Evolutionary conservation across 768 basidiomycete species (phyloP).

Genomic region (Leucocoprinus sp.): DNA sequence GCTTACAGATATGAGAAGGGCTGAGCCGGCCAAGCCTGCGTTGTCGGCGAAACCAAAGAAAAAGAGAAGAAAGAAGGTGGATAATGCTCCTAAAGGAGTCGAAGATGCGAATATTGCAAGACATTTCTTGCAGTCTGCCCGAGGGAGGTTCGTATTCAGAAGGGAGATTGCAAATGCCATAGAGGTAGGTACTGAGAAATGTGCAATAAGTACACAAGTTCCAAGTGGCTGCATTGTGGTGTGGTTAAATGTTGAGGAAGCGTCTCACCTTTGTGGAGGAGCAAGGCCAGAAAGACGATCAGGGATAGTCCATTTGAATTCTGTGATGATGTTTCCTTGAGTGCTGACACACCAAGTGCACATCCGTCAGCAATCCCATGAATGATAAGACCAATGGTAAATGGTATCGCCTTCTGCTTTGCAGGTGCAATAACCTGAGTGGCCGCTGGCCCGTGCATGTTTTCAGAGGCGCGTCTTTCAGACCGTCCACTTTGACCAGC

Average conservation of each 20-base stretch:
- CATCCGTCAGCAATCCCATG: slow-evolving; percentile 92
- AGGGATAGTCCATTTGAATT: slow-evolving; percentile 51
- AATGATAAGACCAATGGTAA: slow-evolving; percentile 79
- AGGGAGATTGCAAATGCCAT: slow-evolving; percentile 84
- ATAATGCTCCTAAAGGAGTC: slow-evolving; percentile 74
- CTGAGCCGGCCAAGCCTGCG: slow-evolving; percentile 60
- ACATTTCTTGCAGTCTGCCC: slow-evolving; percentile 62
- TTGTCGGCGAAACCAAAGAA: slow-evolving; percentile 38
- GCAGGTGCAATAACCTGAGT: slow-evolving; percentile 15
- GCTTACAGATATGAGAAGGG: slow-evolving; percentile 79
- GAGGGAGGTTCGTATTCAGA: slow-evolving; percentile 64
- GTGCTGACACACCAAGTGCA: slow-evolving; percentile 75
- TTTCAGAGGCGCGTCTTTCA: slow-evolving; percentile 7
- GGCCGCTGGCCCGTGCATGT: slow-evolving; percentile 7
- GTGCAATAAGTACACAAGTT: neutral
- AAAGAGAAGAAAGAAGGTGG: slow-evolving; percentile 64
- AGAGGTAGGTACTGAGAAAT: slow-evolving; percentile 70
- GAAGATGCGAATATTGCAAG: slow-evolving; percentile 74
- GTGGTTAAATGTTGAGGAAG: neutral
- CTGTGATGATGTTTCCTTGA: slow-evolving; percentile 25
- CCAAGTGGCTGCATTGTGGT: neutral
- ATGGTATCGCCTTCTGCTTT: slow-evolving; percentile 46
- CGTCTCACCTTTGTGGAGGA: slow-evolving; percentile 79
- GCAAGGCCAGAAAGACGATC: slow-evolving; percentile 84
- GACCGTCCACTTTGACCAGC: slow-evolving; percentile 26